Evolutionary conservation across 31 red algal species (phyloP).

Genomic region (Odonthalia washingtoniensis): DNA sequence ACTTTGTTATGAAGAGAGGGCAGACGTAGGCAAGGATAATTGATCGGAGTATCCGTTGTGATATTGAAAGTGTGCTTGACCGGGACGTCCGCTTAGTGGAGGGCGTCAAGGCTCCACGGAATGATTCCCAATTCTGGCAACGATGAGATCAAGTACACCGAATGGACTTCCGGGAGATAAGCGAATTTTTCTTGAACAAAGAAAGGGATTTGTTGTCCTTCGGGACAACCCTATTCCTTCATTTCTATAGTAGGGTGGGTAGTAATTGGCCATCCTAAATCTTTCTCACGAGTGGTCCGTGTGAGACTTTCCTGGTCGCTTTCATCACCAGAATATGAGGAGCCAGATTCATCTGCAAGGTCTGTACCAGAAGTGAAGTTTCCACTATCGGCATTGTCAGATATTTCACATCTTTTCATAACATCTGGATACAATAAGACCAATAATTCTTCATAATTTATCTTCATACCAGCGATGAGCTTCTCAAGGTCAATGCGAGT

Average conservation of each 20-base stretch:
- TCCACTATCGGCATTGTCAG: not conserved
- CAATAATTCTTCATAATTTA: too few relatives aligned
- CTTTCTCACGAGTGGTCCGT: too few relatives aligned
- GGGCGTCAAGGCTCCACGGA: not conserved
- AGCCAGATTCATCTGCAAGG: not conserved
- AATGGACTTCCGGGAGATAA: not conserved
- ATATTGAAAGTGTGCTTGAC: not conserved
- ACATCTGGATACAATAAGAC: too few relatives aligned
- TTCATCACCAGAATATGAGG: too few relatives aligned
- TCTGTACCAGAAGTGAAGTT: not conserved
- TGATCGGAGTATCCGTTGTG: not conserved
- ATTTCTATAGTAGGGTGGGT: too few relatives aligned
- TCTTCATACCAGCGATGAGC: too few relatives aligned
- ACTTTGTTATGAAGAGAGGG: not conserved
- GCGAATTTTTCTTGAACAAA: not conserved
- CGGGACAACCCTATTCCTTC: too few relatives aligned
- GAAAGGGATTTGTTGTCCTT: not conserved
- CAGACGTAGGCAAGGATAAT: not conserved
- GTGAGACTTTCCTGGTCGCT: not conserved
- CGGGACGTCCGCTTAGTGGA: not conserved
- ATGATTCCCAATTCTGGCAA: not conserved
- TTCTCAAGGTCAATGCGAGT: too few relatives aligned
- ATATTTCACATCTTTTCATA: too few relatives aligned
- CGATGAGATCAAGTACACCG: not conserved
- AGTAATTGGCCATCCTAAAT: too few relatives aligned